Conservation (phyloP, 176 grass and related monocot species). For the Chloris gayana region DNA sequence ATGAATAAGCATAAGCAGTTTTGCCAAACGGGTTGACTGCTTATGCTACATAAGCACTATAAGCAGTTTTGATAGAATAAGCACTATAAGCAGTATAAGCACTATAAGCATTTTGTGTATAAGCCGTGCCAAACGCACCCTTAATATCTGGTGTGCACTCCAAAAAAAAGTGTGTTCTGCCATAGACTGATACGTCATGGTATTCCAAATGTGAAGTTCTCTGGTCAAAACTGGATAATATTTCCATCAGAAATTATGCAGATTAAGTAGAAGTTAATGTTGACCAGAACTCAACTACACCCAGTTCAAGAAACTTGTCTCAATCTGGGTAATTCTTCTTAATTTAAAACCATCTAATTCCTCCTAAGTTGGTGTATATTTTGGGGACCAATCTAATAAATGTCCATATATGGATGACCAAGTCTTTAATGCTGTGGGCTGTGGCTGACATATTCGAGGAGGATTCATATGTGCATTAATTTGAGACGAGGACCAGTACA, state of each 20-base stretch:
- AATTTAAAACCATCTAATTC: not conserved
- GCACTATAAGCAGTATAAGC: too few species aligned
- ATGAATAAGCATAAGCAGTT: too few species aligned
- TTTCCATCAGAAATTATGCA: constrained; percentile 12
- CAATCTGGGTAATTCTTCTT: not conserved
- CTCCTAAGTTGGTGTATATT: not conserved
- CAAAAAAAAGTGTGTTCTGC: not conserved
- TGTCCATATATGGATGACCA: not conserved
- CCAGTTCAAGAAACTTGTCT: not conserved
- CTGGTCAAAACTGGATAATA: not conserved
- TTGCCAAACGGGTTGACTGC: too few species aligned
- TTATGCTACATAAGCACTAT: too few species aligned
- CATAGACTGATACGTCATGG: not conserved
- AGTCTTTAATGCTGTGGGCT: not conserved
- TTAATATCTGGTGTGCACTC: not conserved
- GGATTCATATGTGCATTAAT: not conserved
- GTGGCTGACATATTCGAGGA: not conserved
- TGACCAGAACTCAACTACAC: not conserved
- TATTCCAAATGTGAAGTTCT: not conserved
- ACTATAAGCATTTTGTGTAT: too few species aligned
- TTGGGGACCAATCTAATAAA: not conserved
- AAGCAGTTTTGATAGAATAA: too few species aligned
- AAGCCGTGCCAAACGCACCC: too few species aligned
- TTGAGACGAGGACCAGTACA: not conserved
- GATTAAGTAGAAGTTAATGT: not conserved